phyloP scores from a whole-genome alignment of 441 rosid species.

The Macaranga tanarius region DNA sequence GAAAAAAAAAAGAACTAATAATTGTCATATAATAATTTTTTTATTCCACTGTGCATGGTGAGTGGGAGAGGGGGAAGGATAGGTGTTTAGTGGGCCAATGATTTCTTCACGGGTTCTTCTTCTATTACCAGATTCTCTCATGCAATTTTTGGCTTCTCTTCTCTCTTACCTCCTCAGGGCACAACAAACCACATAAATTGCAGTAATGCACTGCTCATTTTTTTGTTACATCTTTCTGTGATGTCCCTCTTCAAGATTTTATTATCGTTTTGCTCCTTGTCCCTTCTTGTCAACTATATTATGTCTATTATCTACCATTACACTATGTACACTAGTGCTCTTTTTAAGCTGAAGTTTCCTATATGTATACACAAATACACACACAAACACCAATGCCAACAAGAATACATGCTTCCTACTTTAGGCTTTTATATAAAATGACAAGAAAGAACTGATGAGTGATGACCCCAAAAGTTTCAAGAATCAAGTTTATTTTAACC shows the following conservation, averaged over 20 bases:
- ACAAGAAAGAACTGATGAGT: too few relatives aligned
- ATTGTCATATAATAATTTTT: neutral
- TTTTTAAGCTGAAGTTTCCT: neutral
- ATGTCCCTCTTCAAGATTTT: constrained; percentile 2
- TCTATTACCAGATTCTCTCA: constrained; percentile 55
- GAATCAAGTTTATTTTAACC: too few relatives aligned
- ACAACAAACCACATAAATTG: constrained; percentile 15
- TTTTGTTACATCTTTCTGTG: neutral
- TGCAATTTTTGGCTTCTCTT: constrained; percentile 22
- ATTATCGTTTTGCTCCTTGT: constrained; percentile 18
- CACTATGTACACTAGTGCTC: neutral
- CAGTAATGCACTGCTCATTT: constrained; percentile 5
- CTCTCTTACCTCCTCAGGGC: constrained; percentile 17
- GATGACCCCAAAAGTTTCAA: too few relatives aligned
- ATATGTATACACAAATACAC: neutral
- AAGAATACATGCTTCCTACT: neutral
- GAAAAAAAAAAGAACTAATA: neutral
- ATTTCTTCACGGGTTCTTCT: constrained; percentile 45
- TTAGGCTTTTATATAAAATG: neutral
- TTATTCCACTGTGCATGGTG: constrained; percentile 9
- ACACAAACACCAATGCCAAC: neutral
- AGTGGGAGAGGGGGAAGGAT: constrained; percentile 19
- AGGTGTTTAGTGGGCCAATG: constrained; percentile 32
- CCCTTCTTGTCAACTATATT: neutral
- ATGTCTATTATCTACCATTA: neutral